These are phyloP conservation scores for Medicago truncatula DNA, from an alignment of 306 rosid species.

Conservation along the genomic window DNA sequence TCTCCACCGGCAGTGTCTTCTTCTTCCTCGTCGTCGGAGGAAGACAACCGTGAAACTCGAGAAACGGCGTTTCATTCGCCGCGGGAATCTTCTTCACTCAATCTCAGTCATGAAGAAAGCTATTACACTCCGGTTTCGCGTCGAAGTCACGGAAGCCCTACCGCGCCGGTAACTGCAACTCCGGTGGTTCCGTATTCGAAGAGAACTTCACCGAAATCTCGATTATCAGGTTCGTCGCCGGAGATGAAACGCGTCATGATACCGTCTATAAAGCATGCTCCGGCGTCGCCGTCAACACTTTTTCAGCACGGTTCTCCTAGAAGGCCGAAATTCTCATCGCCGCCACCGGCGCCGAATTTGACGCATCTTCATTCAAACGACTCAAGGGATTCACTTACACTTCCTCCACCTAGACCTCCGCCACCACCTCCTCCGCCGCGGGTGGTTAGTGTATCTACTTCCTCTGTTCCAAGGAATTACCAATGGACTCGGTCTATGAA, in stretches of 20 bases:
- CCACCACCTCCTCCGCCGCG: slow-evolving; percentile 47
- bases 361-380: slow-evolving; percentile 60
- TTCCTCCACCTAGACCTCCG: slow-evolving; percentile 53
- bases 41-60: slow-evolving; percentile 60
- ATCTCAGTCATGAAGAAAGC: slow-evolving; percentile 56
- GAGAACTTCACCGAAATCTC: slow-evolving; percentile 84
- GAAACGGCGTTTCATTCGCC: slow-evolving; percentile 78
- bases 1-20: slow-evolving; percentile 55
- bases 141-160: slow-evolving; percentile 51
- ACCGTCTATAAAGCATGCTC: slow-evolving; percentile 39
- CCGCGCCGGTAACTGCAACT: neutral
- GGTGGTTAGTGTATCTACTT: slow-evolving; percentile 34
- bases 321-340: slow-evolving; percentile 71
- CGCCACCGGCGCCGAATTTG: slow-evolving; percentile 70
- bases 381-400: slow-evolving; percentile 37
- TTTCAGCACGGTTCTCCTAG: slow-evolving; percentile 18
- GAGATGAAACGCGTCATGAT: slow-evolving; percentile 41
- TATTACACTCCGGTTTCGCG: slow-evolving; percentile 75
- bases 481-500: slow-evolving; percentile 45
- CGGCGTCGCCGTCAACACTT: too few relatives aligned
- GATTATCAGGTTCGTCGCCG: slow-evolving; percentile 58
- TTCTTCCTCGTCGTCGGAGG: slow-evolving; percentile 41
- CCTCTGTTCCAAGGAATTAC: slow-evolving; percentile 42
- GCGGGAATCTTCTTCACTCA: slow-evolving; percentile 53
- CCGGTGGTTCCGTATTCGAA: slow-evolving; percentile 67